Evolutionary conservation across 192 early-diverging fungal genomes (phyloP), one percentile per base, ranked within the genome.

Genomic region (Irineochytrium annulatum): DNA sequence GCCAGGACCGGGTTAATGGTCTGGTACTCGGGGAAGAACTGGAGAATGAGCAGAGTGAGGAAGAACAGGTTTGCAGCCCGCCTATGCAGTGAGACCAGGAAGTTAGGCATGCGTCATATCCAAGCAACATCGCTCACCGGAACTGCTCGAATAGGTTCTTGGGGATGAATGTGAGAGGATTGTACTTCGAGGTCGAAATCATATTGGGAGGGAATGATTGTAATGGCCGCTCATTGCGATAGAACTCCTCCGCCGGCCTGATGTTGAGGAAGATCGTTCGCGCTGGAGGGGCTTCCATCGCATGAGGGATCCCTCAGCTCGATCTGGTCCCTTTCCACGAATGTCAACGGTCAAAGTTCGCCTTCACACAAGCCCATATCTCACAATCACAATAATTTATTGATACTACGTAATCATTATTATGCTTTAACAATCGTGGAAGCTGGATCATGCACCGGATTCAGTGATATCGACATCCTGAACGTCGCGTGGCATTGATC

Each of bases 101-200:
- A 16, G 37, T 41, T 41, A 41, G 37, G 8, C 37, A 13, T 41
- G 8, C 11, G n/a, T 8, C 8, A 13, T 41, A 41, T 24, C 1
- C 26, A 29, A 20, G 31, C n/a, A 2, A 29, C 76, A 62, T 89
- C 87, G 77, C 80, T n/a, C 82, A 80, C 44, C 86, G 77, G 65
- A 98, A 95, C 70, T 98, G 95, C 53, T 91, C 89, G 74, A 88
- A 93, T 46, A 98, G 60, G 65, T 93, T 98, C 65, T 90, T 89
- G 14, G 93, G 92, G 17, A 98, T 43, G 74, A 98, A 98, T 22
- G 81, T 84, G 24, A 89, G 26, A 13, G 83, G 32, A n/a, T 86
- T 91, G 74, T 98, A 98, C 65, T 94, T 93, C n/a, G 90, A 86
- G 0, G 95, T 94, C n/a, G 76, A 75, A 57, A 96, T 89, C 24